These are phyloP conservation scores for Fusarium sambucinum DNA, from an alignment of 2,329 filamentous ascomycete species.

Conservation along the genomic window DNA sequence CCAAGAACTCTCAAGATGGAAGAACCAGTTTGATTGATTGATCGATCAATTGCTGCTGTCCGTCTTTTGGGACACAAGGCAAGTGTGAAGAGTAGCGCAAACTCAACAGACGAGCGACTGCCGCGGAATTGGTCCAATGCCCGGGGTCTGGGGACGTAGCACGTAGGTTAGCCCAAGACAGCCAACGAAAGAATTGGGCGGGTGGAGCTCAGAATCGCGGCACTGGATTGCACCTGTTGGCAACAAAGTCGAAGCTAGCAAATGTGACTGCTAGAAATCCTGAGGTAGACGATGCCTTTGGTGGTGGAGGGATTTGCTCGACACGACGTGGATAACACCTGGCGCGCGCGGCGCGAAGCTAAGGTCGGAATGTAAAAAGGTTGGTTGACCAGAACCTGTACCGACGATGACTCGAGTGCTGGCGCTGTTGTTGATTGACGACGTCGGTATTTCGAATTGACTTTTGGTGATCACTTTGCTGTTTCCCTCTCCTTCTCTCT, in stretches of 20 bases:
- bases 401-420: slow-evolving; percentile 2
- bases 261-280: slow-evolving; percentile 29
- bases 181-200: slow-evolving; percentile 31
- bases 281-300: slow-evolving; percentile 26
- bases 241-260: slow-evolving; percentile 46
- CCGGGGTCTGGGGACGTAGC: slow-evolving; percentile 48
- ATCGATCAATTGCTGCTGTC: slow-evolving; percentile 39
- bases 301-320: slow-evolving; percentile 21
- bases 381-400: slow-evolving; percentile 24
- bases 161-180: slow-evolving; percentile 44
- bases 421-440: slow-evolving; percentile 6
- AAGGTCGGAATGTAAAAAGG: slow-evolving; percentile 34
- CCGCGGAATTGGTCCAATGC: slow-evolving; percentile 46
- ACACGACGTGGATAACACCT: slow-evolving; percentile 43
- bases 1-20: slow-evolving; percentile 29
- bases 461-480: neutral
- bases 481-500: slow-evolving; percentile 2
- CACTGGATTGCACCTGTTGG: slow-evolving; percentile 52
- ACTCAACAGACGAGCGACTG: slow-evolving; percentile 45
- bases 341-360: slow-evolving; percentile 39
- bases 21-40: slow-evolving; percentile 29
- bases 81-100: slow-evolving; percentile 45
- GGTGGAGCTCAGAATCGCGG: slow-evolving; percentile 49
- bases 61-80: slow-evolving; percentile 29
- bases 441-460: slow-evolving; percentile 6